These are phyloP conservation scores for Odontarrhena argentea DNA, from an alignment of 345 rosid genomes.

Conservation along the genomic window DNA sequence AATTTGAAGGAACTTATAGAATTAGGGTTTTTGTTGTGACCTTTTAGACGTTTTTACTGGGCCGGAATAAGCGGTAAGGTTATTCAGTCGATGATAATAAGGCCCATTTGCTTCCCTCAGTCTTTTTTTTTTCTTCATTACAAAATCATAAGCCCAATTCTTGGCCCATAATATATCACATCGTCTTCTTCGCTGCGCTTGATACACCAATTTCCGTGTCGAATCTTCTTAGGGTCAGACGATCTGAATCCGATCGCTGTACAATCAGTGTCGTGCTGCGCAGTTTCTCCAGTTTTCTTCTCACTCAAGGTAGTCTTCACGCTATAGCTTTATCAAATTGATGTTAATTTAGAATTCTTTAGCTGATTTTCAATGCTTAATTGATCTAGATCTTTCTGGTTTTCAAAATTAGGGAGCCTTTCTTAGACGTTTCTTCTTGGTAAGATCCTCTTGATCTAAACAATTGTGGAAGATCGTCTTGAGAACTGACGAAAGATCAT, in stretches of 20 bases:
- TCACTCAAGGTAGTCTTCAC: constrained; percentile 32
- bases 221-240: constrained; percentile 33
- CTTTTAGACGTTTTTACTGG: background rate
- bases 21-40: constrained; percentile 28
- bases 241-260: constrained; percentile 39
- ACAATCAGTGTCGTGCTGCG: constrained; percentile 35
- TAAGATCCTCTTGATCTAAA: constrained; percentile 32
- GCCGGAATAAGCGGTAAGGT: background rate
- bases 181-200: constrained; percentile 27
- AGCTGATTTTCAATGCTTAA: constrained; percentile 19
- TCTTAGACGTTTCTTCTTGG: background rate
- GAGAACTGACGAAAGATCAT: background rate
- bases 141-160: constrained; percentile 16
- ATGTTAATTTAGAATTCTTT: background rate
- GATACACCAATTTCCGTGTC: constrained; percentile 27
- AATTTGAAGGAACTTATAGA: background rate
- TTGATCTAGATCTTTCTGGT: constrained; percentile 40
- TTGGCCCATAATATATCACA: constrained; percentile 15
- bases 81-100: background rate
- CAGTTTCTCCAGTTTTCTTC: constrained; percentile 22
- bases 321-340: background rate
- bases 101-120: background rate
- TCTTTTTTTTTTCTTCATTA: background rate
- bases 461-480: constrained; percentile 16
- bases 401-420: constrained; percentile 1